Percentiles rank a stretch among this genome's conserved stretches.
Conservation (phyloP, 768 basidiomycete species). For the Collybia nuda region DNA sequence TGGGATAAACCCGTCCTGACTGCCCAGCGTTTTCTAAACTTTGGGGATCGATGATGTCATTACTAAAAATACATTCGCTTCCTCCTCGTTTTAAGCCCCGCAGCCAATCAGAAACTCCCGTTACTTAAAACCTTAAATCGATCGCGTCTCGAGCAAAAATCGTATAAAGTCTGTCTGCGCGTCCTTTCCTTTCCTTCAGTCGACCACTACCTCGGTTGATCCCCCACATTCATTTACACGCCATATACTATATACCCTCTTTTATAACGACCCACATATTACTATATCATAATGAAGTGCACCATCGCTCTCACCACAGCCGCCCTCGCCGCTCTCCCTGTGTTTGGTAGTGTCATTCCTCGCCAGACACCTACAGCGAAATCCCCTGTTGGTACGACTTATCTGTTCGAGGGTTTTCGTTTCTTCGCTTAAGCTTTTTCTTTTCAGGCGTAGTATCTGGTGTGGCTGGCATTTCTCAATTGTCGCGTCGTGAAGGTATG, state of each 20-base stretch:
- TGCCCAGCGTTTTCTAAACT: too few relatives aligned
- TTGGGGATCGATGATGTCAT: too few relatives aligned
- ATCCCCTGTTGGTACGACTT: not conserved
- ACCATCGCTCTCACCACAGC: conserved; percentile 4
- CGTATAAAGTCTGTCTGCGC: not conserved
- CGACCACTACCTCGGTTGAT: conserved; percentile 1
- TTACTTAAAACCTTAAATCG: too few relatives aligned
- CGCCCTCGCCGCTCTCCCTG: conserved; percentile 6
- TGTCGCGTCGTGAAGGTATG: too few relatives aligned
- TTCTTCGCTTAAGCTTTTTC: not conserved
- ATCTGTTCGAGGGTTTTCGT: not conserved
- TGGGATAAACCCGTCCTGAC: too few relatives aligned
- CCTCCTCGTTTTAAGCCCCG: too few relatives aligned
- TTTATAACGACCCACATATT: not conserved
- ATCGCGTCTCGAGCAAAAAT: too few relatives aligned
- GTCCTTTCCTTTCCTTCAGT: not conserved
- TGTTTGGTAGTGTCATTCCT: conserved; percentile 3
- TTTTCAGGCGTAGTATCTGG: not conserved
- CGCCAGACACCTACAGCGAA: not conserved
- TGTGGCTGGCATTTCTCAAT: too few relatives aligned
- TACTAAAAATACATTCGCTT: too few relatives aligned
- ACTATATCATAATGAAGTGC: conserved; percentile 12
- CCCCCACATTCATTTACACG: conserved; percentile 1
- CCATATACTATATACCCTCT: not conserved
- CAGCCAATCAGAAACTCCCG: too few relatives aligned